Evolutionary conservation across 2,329 filamentous ascomycete genomes (phyloP).

Genomic region (Lanzia echinophila): DNA sequence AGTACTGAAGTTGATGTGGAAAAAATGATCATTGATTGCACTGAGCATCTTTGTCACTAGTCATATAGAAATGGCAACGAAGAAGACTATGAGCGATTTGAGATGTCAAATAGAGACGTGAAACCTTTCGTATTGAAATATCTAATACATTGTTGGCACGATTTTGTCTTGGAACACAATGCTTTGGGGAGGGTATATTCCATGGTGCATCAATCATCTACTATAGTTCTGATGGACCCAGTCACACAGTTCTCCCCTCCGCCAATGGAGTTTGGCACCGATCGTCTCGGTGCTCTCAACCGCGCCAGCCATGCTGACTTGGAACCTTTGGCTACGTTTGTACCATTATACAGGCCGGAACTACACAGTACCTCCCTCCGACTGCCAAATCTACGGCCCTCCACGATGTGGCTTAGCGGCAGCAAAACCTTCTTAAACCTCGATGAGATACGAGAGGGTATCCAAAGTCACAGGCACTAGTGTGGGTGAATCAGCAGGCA

Average conservation of each 20-base stretch:
- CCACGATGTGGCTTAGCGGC: neutral
- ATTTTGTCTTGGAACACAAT: too few species aligned
- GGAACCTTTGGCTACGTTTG: neutral
- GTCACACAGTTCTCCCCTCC: constrained; percentile 51
- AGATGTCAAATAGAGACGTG: too few species aligned
- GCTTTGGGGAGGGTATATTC: too few species aligned
- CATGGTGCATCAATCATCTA: too few species aligned
- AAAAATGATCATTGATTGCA: too few species aligned
- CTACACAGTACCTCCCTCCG: neutral
- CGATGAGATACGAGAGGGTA: neutral
- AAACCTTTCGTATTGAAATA: too few species aligned
- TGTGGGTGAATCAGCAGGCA: neutral
- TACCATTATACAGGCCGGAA: neutral
- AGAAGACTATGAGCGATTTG: too few species aligned
- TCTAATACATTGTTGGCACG: too few species aligned
- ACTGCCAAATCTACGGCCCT: neutral
- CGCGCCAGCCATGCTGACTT: constrained; percentile 38
- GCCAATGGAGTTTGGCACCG: constrained; percentile 32
- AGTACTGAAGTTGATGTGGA: too few species aligned
- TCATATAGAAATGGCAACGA: too few species aligned
- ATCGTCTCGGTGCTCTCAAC: constrained; percentile 35
- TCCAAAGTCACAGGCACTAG: neutral
- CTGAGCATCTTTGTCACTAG: too few species aligned
- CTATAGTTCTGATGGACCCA: constrained; percentile 74
- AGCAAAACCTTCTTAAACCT: neutral